These are phyloP conservation scores for Pugionium dolabratum DNA, from an alignment of 345 rosid species.

Conservation along the genomic window DNA sequence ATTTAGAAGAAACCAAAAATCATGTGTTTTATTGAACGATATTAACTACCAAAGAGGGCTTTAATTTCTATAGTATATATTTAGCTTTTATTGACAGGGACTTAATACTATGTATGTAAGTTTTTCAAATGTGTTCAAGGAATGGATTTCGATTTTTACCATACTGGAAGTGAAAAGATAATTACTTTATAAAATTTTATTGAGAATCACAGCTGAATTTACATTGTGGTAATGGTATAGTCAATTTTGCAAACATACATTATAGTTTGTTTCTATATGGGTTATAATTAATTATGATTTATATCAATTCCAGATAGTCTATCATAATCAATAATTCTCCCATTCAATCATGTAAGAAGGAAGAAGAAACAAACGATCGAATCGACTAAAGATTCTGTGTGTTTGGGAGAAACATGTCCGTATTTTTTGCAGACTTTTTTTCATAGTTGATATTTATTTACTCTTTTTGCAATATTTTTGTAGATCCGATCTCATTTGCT, in stretches of 20 bases:
- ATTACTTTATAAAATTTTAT: background rate
- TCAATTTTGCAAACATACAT: background rate
- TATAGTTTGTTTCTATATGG: background rate
- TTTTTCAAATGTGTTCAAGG: no score
- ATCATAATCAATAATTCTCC: constrained; percentile 22
- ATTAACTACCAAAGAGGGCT: constrained; percentile 10
- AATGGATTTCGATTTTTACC: background rate
- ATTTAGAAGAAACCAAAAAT: constrained; percentile 1
- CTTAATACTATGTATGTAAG: no score
- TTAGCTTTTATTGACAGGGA: constrained; percentile 1
- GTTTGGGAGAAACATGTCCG: background rate
- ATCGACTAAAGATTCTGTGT: constrained; percentile 14
- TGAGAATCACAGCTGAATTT: background rate
- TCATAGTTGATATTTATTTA: background rate
- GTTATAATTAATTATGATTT: constrained; percentile 3
- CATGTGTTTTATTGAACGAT: constrained; percentile 3
- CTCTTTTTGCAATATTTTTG: background rate
- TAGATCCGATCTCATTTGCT: constrained; percentile 2
- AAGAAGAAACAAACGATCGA: background rate
- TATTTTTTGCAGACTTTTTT: background rate
- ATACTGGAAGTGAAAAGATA: background rate
- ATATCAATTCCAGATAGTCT: constrained; percentile 22
- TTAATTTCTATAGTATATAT: background rate
- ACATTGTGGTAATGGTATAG: constrained; percentile 4
- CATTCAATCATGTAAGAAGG: constrained; percentile 19